Evolutionary conservation across 1,284 basidiomycete species (phyloP).

Genomic region (Melampsora abietis-canadensis): DNA sequence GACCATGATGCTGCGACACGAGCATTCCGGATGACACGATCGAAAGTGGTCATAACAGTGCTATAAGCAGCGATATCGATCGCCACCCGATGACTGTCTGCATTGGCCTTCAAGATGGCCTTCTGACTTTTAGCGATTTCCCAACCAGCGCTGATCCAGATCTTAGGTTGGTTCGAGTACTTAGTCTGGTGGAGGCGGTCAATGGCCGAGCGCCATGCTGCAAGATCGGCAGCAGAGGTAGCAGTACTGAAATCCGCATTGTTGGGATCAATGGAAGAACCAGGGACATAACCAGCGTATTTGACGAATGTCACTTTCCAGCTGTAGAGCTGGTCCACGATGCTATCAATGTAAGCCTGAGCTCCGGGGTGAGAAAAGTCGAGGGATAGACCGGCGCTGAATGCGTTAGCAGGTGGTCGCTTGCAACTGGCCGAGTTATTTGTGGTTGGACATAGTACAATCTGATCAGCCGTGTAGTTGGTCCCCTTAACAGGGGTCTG

Average conservation of each 20-base stretch:
- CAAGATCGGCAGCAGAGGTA: not conserved
- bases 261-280: not conserved
- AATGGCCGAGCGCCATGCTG: constrained; percentile 4
- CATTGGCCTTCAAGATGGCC: not conserved
- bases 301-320: constrained; percentile 10
- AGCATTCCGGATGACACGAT: constrained; percentile 10
- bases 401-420: constrained; percentile 3
- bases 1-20: not conserved
- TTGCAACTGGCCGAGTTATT: not conserved
- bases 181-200: not conserved
- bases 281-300: not conserved
- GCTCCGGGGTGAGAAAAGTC: constrained; percentile 5
- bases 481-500: not conserved
- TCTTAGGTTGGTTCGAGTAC: not conserved
- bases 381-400: not conserved
- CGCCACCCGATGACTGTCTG: constrained; percentile 2
- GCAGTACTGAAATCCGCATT: not conserved
- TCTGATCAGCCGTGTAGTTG: constrained; percentile 8
- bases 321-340: not conserved
- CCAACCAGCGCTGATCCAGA: not conserved
- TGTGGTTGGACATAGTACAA: not conserved
- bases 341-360: constrained; percentile 4
- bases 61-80: constrained; percentile 6
- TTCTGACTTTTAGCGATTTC: not conserved
- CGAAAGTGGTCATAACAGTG: constrained; percentile 10